Evolutionary conservation across 805 yeast species (phyloP), one percentile per base, ranked within the genome.

Genomic region (Myxozyma monticola): DNA sequence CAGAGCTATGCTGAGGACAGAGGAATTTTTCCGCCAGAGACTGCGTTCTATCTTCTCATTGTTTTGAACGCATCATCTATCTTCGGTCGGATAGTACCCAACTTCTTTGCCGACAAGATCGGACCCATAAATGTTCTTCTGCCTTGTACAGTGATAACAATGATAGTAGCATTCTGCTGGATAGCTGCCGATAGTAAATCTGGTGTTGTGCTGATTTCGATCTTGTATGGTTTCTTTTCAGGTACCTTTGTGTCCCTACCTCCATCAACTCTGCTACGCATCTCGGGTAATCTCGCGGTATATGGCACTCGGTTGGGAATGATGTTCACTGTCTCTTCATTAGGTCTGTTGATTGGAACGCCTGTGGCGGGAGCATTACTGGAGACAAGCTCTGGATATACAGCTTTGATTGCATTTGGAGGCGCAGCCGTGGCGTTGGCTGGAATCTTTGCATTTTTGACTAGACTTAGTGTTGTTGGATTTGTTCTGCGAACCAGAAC

Each of bases 291-390:
- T 42, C 36, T 65, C 26, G 44, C 50, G 8, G 35, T 60, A 14
- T 45, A 62, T 15, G 69, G 70, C 7, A 60, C 61, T 6, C 49
- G 69, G 8, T 85, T 87, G 88, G 86, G 86, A 2, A 49, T 80
- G 42, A 76, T 87, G 0, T 71, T 86, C 36, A 69, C 76, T 6
- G 60, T 74, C 5, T 80, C 84, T 35, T 75, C 89, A 0, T 73
- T 77, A 59, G 80, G 76, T 1, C 40, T 57, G 24, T 58, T 67
- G 12, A 42, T 63, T 1, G 70, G 68, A 1, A 60, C 66, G 1
- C 68, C 70, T 2, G 37, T 62, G n/a, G 68, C 67, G 2, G 70
- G 70, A 1, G 62, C 65, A 1, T 35, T 60, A 20, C 41, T 59
- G 15, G 39, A 48, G 21, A 37, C 56, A 10, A 22, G 43, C 7